Conservation (phyloP, 192 early-diverging fungal species). For the Irineochytrium annulatum region DNA sequence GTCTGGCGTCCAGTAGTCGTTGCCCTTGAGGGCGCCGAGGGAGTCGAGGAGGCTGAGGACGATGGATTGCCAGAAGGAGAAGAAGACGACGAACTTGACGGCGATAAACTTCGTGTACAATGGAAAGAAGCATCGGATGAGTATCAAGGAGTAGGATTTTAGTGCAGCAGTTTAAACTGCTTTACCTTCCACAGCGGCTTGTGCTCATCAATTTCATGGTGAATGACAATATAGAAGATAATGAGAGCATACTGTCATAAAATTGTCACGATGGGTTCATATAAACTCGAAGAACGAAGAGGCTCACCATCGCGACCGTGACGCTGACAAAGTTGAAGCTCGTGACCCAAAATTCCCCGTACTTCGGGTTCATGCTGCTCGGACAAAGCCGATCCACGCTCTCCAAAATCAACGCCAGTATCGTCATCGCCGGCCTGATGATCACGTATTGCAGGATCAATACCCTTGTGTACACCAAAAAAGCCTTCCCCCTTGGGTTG, state of each 20-base stretch:
- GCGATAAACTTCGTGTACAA: constrained; percentile 40
- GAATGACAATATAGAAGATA: constrained; percentile 63
- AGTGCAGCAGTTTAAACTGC: not conserved
- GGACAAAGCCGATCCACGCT: constrained; percentile 61
- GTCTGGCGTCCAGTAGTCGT: constrained; percentile 49
- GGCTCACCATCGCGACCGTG: constrained; percentile 62
- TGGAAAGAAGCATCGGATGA: not conserved
- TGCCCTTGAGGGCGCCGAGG: constrained; percentile 33
- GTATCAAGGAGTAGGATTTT: not conserved
- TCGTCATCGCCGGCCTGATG: constrained; percentile 58
- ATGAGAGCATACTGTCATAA: constrained; percentile 56
- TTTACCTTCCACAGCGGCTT: constrained; percentile 43
- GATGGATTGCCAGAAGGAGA: constrained; percentile 62
- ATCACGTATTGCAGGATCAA: constrained; percentile 74
- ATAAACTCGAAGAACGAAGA: not conserved
- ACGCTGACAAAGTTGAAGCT: constrained; percentile 62
- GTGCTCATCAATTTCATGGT: constrained; percentile 44
- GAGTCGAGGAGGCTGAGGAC: constrained; percentile 51
- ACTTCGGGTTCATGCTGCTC: constrained; percentile 52
- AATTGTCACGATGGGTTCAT: not conserved
- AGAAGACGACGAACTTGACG: constrained; percentile 54
- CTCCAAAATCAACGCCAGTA: constrained; percentile 60
- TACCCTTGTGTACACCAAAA: constrained; percentile 56
- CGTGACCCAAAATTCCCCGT: constrained; percentile 65
- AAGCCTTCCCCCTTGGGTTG: constrained; percentile 60